Conservation (phyloP, 495 filamentous ascomycete species). For the Thozetella sp. region DNA sequence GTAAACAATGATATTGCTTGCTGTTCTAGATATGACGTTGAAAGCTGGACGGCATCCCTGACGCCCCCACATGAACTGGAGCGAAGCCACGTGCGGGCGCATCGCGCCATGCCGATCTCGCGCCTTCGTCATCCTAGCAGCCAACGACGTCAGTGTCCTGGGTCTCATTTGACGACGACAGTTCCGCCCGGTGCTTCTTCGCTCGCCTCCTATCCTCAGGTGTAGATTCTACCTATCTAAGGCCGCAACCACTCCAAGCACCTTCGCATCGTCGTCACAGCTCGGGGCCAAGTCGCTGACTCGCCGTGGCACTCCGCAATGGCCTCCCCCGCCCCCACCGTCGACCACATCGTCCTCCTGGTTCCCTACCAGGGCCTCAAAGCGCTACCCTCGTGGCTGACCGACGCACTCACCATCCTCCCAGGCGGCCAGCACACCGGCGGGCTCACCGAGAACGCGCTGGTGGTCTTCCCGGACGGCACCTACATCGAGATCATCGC, state of each 20-base stretch:
- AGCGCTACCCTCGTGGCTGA: constrained; percentile 47
- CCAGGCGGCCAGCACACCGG: constrained; percentile 55
- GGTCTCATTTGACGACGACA: background rate
- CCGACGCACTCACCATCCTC: constrained; percentile 52
- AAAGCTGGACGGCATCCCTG: background rate
- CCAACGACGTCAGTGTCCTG: background rate
- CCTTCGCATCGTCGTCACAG: too few species aligned
- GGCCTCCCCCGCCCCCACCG: constrained; percentile 11
- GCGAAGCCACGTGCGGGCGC: background rate
- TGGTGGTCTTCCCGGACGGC: constrained; percentile 57
- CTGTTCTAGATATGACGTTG: too few species aligned
- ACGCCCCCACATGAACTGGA: background rate
- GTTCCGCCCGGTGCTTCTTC: background rate
- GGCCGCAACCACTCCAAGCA: too few species aligned
- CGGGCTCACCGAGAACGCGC: constrained; percentile 55
- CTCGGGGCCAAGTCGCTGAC: too few species aligned
- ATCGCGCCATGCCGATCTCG: background rate
- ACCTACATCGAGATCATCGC: constrained; percentile 62
- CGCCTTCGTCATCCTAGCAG: background rate
- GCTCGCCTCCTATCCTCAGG: too few species aligned
- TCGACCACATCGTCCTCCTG: constrained; percentile 63
- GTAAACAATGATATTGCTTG: too few species aligned
- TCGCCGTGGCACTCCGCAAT: too few species aligned
- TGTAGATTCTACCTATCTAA: too few species aligned
- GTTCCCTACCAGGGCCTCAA: constrained; percentile 41